Base-by-base conservation (phyloP, 2,329 filamentous ascomycete species). In the Penicillium janthinellum region DNA sequence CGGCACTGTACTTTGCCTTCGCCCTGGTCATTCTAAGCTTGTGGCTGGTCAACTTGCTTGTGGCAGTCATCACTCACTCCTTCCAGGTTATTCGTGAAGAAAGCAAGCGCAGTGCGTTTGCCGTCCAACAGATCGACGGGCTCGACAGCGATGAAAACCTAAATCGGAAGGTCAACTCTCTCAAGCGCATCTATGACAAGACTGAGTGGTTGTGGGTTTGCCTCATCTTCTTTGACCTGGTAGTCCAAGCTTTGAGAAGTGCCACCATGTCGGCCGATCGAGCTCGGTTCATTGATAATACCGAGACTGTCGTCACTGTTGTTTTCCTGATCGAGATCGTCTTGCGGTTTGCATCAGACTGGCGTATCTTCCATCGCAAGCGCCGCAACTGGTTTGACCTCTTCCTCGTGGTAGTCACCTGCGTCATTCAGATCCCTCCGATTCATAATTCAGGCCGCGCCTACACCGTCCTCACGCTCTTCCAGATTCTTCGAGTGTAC, bases 41-140 rank as follows among this genome's bases (percentile, higher is more conserved):
- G 52, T 99, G 95, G 95, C 85, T 99, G 70, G 92, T 96, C 64
- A 98, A 97, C 75, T 85, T 99, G 78, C 77, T 90, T 49, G 96
- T 99, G 71, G 95, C 95, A 3, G 95, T 99, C 70, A 99, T 99
- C 73, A 99, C 95, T 0, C 96, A 95, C 5, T 97, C 94, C 1
- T 99, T 99, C 71, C 95, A 99, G 74, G 91, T 99, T 65, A 99
- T 99, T 68, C 87, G 95, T 64, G 96, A 99, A 79, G 95, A 99
- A 74, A 96, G 92, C 78, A 93, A 90, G 75, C 88, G 90, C 35
- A 97, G 93, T 78, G 95, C 96, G 3, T 99, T 99, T 75, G 93
- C 92, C 4, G 87, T 87, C 12, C 86, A 92, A 58, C 84, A 91
- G 41, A 84, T 84, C 54, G 81, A 83, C 52, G 71, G 70, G n/a